Base-by-base conservation (phyloP, 805 yeast species). In the Tetrapisispora fleetii region DNA sequence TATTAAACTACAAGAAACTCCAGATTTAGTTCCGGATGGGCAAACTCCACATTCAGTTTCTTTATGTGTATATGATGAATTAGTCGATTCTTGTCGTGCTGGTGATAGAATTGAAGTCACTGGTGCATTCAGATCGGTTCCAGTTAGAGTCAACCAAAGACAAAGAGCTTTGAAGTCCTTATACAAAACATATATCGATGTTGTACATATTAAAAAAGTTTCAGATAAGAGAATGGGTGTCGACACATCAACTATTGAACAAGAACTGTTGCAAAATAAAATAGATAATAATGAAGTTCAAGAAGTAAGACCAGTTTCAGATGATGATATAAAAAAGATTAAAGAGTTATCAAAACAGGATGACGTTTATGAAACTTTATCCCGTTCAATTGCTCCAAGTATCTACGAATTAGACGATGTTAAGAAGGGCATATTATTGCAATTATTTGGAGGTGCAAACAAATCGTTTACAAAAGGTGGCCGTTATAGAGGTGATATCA, bases 31-130 rank as follows among this genome's bases (percentile, higher is more conserved):
- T 16, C 99, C 99, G 4, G 98, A 86, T 68, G 99, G 99, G 17
- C 99, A 93, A 68, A 93, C 99, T 2, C 99, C 99, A 1, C 99
- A 93, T 67, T 83, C 96, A 14, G 86, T 93, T 43, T 87, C 95
- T 7, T 71, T 93, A 28, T 88, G 96, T 71, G 95, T 87, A 1
- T 93, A 91, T 63, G 99, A 93, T 67, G 98, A 93, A 64, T 74
- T 93, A 52, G 99, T 93, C 1, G 99, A 93, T 65, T 76, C 85
- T 47, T 85, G 95, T 59, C 78, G 95, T 58, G 97, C 99, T 9
- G 99, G 99, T 74, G 99, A 93, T 66, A 78, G 97, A 50, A 77
- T 93, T 43, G 96, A 91, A 65, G 95, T 90, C 18, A 89, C 96
- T 50, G 99, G 99, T 52, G 83, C 95, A 37, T 93, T 89, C 71